Percentiles rank a stretch among this genome's conserved stretches.
These are phyloP conservation scores for Fusarium stilboides DNA, from an alignment of 2,329 filamentous ascomycete species.

Conservation along the genomic window DNA sequence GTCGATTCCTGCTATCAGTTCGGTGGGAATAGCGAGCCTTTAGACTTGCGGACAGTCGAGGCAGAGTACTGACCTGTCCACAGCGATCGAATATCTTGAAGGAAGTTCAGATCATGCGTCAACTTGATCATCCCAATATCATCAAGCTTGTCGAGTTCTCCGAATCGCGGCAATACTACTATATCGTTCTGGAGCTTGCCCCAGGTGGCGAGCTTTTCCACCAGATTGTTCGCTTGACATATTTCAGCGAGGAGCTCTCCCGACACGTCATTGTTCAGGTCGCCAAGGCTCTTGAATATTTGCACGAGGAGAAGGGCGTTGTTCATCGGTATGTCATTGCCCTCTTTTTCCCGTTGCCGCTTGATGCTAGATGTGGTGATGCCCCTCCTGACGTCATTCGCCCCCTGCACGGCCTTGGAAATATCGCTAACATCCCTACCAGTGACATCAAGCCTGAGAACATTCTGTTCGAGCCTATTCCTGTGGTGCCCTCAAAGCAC, in stretches of 20 bases:
- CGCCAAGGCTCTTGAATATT: slow-evolving; percentile 91
- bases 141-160: slow-evolving; percentile 94
- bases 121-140: slow-evolving; percentile 96
- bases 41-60: slow-evolving; percentile 32
- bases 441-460: slow-evolving; percentile 99
- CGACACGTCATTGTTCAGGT: slow-evolving; percentile 96
- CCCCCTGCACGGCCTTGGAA: slow-evolving; percentile 40
- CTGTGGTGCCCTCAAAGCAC: slow-evolving; percentile 83
- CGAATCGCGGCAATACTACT: slow-evolving; percentile 96
- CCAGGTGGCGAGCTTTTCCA: slow-evolving; percentile 98
- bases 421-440: slow-evolving; percentile 42
- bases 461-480: slow-evolving; percentile 89
- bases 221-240: slow-evolving; percentile 97
- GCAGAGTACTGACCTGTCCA: slow-evolving; percentile 49
- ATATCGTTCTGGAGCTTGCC: slow-evolving; percentile 95
- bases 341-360: slow-evolving; percentile 1
- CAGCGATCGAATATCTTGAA: slow-evolving; percentile 98
- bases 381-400: slow-evolving; percentile 52
- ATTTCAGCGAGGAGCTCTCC: slow-evolving; percentile 96
- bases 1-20: slow-evolving; percentile 41
- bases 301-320: slow-evolving; percentile 95
- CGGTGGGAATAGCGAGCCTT: slow-evolving; percentile 39
- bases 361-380: slow-evolving; percentile 32
- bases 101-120: slow-evolving; percentile 98
- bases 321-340: slow-evolving; percentile 86